These are phyloP conservation scores for Leccinum arenicola DNA, from an alignment of 768 basidiomycete species.

Conservation along the genomic window DNA sequence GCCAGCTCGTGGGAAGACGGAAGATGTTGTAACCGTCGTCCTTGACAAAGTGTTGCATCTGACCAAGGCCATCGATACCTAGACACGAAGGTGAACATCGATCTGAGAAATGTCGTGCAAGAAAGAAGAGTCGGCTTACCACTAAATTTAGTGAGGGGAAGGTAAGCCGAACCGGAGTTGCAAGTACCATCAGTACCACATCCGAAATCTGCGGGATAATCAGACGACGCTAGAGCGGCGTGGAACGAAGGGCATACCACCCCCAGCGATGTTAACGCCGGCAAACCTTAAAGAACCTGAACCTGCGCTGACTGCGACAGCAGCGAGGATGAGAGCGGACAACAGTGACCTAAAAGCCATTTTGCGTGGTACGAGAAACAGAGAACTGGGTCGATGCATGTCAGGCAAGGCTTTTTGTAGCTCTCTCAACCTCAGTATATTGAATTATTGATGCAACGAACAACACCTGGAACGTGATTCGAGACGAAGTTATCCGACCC, in stretches of 20 bases:
- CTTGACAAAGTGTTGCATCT: slow-evolving; percentile 59
- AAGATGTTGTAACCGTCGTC: slow-evolving; percentile 55
- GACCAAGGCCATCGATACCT: slow-evolving; percentile 33
- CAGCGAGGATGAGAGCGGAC: slow-evolving; percentile 8
- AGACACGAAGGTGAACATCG: background rate
- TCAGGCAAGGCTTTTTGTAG: slow-evolving; percentile 10
- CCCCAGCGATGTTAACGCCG: slow-evolving; percentile 55
- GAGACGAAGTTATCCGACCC: background rate
- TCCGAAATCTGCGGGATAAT: slow-evolving; percentile 39
- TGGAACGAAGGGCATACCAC: slow-evolving; percentile 26
- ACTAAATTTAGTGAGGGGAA: slow-evolving; percentile 45
- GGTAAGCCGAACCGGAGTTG: slow-evolving; percentile 36
- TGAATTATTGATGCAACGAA: slow-evolving; percentile 1
- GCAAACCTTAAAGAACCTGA: slow-evolving; percentile 32
- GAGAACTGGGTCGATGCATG: background rate
- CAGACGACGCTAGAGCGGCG: background rate
- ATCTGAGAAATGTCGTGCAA: background rate
- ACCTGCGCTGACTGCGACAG: slow-evolving; percentile 17
- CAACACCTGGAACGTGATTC: slow-evolving; percentile 3
- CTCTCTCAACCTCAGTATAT: background rate
- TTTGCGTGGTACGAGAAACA: background rate
- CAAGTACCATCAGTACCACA: slow-evolving; percentile 46
- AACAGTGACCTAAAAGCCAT: slow-evolving; percentile 22
- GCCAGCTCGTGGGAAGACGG: slow-evolving; percentile 63
- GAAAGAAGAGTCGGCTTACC: slow-evolving; percentile 26